Evolutionary conservation across 2,329 filamentous ascomycete species (phyloP).

Genomic region (Cladophialophora yegresii): DNA sequence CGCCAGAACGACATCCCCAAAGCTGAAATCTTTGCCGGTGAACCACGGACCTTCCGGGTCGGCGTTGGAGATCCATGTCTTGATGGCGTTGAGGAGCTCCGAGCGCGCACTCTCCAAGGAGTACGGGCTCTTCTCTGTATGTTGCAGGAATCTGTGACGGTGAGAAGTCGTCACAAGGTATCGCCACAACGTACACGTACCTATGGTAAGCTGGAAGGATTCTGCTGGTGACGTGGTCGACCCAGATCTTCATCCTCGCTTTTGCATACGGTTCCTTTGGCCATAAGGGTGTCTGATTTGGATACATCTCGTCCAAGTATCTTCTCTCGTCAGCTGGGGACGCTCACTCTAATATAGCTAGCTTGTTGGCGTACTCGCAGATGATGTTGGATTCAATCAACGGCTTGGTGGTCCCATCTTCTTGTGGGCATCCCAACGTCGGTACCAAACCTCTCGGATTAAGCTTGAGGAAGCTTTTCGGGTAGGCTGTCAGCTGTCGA

Average conservation of each 20-base stretch:
- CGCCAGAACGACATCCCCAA: conserved; percentile 70
- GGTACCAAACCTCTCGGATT: conserved; percentile 77
- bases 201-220: conserved; percentile 71
- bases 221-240: conserved; percentile 67
- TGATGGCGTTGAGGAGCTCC: conserved; percentile 62
- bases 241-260: conserved; percentile 70
- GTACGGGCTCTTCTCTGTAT: conserved; percentile 46
- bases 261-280: conserved; percentile 64
- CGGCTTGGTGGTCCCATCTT: conserved; percentile 50
- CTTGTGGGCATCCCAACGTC: conserved; percentile 52
- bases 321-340: conserved; percentile 1
- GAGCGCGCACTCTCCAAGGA: conserved; percentile 56
- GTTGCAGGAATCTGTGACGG: conserved; percentile 49
- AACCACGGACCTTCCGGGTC: conserved; percentile 66
- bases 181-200: not conserved
- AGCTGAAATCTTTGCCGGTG: conserved; percentile 60
- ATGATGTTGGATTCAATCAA: conserved; percentile 73
- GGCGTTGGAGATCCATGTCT: conserved; percentile 65
- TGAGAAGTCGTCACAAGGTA: not conserved
- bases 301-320: conserved; percentile 67
- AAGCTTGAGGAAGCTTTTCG: conserved; percentile 60
- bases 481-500: not conserved
- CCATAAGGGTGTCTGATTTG: conserved; percentile 56
- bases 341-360: not conserved
- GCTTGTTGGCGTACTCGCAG: conserved; percentile 60